These are phyloP conservation scores for Syzygium oleosum DNA, from an alignment of 345 rosid genomes.

Conservation along the genomic window DNA sequence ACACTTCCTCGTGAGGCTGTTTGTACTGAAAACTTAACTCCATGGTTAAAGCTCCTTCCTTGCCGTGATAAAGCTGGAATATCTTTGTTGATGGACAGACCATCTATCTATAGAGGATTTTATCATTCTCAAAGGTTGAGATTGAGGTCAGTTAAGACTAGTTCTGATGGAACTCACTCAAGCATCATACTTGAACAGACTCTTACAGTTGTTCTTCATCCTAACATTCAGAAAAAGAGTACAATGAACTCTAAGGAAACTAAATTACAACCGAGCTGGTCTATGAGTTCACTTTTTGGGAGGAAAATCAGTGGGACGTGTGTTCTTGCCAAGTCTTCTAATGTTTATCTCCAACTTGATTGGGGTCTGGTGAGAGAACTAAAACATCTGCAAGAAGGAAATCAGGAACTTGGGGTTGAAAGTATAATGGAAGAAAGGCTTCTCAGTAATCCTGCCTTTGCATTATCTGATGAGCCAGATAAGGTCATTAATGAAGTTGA, in stretches of 20 bases:
- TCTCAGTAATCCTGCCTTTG: constrained; percentile 29
- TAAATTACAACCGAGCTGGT: constrained; percentile 72
- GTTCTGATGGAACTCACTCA: constrained; percentile 29
- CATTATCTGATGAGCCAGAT: constrained; percentile 59
- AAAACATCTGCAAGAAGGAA: constrained; percentile 20
- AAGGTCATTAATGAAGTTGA: constrained; percentile 41
- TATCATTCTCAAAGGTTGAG: constrained; percentile 92
- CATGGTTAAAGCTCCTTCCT: constrained; percentile 96
- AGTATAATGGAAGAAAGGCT: constrained; percentile 13
- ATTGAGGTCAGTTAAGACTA: constrained; percentile 30
- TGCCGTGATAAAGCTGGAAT: constrained; percentile 93
- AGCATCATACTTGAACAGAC: constrained; percentile 69
- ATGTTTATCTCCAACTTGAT: constrained; percentile 68
- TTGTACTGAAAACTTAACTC: constrained; percentile 96
- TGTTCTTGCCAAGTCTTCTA: constrained; percentile 66
- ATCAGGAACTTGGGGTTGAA: constrained; percentile 7
- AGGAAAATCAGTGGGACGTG: constrained; percentile 61
- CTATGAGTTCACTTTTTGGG: constrained; percentile 74
- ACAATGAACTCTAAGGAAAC: constrained; percentile 14
- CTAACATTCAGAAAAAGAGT: constrained; percentile 18
- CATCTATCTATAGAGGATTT: constrained; percentile 80
- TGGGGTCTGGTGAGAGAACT: constrained; percentile 31
- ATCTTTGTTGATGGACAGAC: constrained; percentile 75
- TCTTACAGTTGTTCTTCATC: constrained; percentile 79
- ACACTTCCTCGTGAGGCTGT: constrained; percentile 96